phyloP scores from a whole-genome alignment of 495 filamentous ascomycete species.

The Xylaria palmicola region DNA sequence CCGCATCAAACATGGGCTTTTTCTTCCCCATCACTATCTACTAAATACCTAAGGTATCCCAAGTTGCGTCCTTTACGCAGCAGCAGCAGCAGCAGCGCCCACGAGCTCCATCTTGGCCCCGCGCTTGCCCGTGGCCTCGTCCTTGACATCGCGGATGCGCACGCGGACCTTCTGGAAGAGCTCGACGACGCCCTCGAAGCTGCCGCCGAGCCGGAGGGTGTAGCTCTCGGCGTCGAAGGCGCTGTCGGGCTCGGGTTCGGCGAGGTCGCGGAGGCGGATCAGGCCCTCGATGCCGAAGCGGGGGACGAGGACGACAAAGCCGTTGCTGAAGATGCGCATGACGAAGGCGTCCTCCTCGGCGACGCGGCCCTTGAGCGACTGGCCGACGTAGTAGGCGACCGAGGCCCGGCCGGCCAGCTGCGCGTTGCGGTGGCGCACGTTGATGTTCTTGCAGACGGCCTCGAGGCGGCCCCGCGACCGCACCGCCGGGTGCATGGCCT shows the following conservation, averaged over 20 bases:
- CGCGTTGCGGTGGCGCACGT: slow-evolving; percentile 92
- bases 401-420: slow-evolving; percentile 90
- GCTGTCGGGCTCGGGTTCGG: slow-evolving; percentile 69
- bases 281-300: slow-evolving; percentile 92
- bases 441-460: slow-evolving; percentile 95
- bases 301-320: slow-evolving; percentile 93
- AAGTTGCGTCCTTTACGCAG: no score
- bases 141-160: slow-evolving; percentile 84
- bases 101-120: slow-evolving; percentile 73
- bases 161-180: slow-evolving; percentile 90
- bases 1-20: no score
- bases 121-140: slow-evolving; percentile 91
- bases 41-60: no score
- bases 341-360: slow-evolving; percentile 88
- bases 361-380: slow-evolving; percentile 83
- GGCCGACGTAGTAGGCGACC: slow-evolving; percentile 96
- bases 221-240: slow-evolving; percentile 84
- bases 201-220: slow-evolving; percentile 58
- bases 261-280: slow-evolving; percentile 81
- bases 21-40: no score
- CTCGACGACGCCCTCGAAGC: slow-evolving; percentile 60
- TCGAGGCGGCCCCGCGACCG: slow-evolving; percentile 80
- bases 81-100: slow-evolving; percentile 1
- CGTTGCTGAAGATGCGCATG: slow-evolving; percentile 96
- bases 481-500: slow-evolving; percentile 72